Evolutionary conservation across 2,329 filamentous ascomycete species (phyloP), one percentile per base, ranked within the genome.

Genomic region (Xylariaceae sp.): DNA sequence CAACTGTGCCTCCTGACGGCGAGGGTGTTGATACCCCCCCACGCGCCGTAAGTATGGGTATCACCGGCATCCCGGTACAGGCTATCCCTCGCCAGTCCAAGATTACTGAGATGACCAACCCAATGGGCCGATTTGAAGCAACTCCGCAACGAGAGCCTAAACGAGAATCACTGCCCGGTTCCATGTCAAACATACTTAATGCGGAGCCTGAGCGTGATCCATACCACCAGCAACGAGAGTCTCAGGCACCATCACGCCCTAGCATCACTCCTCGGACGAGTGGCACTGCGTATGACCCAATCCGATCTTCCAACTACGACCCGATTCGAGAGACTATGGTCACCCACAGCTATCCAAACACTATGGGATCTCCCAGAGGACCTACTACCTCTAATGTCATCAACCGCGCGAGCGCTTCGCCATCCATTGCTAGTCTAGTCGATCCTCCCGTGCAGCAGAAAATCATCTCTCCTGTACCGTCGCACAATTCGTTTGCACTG

Each of bases 371-470:
- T 7, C 80, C 80, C n/a, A 73, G 76, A 42, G 68, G 66, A 3
- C 68, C 71, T 39, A 46, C 46, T 15, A 60, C 42, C 11, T 57
- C 53, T 11, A 61, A 69, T 44, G 44, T 71, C 4, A 62, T 79
- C 47, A 86, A 87, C 68, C 82, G 87, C 47, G 87, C 89, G n/a
- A 92, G 88, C 65, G 87, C 87, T 36, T 96, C 92, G 5, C 91
- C 92, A 1, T 92, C 92, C 2, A 96, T 96, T 58, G 86, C 90
- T 6, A 95, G 89, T 69, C 78, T 96, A 49, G 89, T 96, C 44
- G 90, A 96, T 58, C 87, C 86, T 32, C 79, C 80, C 10, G 70
- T 74, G 41, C 73, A 69, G 40, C 72, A 68, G 42, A 58, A 56
- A 48, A 65, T 68, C 19, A 67, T 68, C 19, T 74, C 70, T 4